Base-by-base conservation (phyloP, 2,329 filamentous ascomycete species). In the Ceratocystis lukuohia region DNA sequence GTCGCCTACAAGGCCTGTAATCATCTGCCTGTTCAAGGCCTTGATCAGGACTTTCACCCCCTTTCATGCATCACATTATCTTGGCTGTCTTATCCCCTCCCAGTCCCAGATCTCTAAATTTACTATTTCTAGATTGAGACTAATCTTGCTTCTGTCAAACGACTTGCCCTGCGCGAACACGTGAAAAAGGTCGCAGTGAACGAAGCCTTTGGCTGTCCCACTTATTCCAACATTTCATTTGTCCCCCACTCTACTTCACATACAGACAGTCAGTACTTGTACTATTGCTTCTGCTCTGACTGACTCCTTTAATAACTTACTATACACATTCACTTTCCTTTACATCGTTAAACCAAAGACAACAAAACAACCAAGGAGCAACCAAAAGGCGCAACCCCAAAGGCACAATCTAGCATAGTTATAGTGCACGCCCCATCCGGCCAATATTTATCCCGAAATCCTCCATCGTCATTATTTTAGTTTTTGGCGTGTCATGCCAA, bases 381-480 rank as follows among this genome's bases (percentile, higher is more conserved):
- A 3, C 37, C 37, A 41, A 41, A 41, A 41, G 37, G 12, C 37
- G 37, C 37, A 41, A 41, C 37, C 33, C 28, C 22, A 30, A 30
- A 30, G 8, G 37, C 37, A 41, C 37, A 41, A 41, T 41, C 37
- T 41, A 28, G 56, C 28, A 59, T 30, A 59, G 56, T 59, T n/a
- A n/a, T 33, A 59, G 56, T 59, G 56, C 56, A 37, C 56, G 56
- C 56, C 7, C 56, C 56, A 59, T 59, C 56, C 56, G 56, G 56
- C 25, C 56, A 59, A 59, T 59, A 37, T 37, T 59, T 59, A 59
- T 37, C 56, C 56, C 56, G 56, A 59, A 30, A 37, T 59, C 56
- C 56, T 59, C 56, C 56, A 59, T 59, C 56, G 56, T 59, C 56
- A 59, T 59, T 57, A 57, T 57, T 57, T 37, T 59, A 37, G 56